Evolutionary conservation across 2,329 filamentous ascomycete species (phyloP), one percentile per base, ranked within the genome.

Genomic region (Pseudogymnoascus sp.): DNA sequence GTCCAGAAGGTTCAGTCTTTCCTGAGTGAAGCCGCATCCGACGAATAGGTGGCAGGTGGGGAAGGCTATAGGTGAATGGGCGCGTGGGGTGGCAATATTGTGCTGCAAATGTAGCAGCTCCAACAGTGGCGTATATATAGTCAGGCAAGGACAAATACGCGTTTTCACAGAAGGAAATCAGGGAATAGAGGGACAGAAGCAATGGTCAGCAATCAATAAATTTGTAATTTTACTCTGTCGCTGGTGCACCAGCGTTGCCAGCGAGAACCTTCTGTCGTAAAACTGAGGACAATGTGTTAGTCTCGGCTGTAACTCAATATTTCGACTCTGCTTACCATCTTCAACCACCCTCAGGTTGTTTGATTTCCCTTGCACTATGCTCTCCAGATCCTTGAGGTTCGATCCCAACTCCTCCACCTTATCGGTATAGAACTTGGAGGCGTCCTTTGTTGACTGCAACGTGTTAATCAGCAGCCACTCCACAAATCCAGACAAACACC

Each of bases 301-400:
- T 30, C 59, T 8, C 36, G 33, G 15, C n/a, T 20, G 15, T 30
- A 18, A 35, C 41, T 53, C 33, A 50, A 36, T 43, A 57, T 58
- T 50, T 43, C 30, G 63, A 43, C 61, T 62, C n/a, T 53, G 63
- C 76, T 74, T 77, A 87, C 90, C 90, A 77, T 97, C 93, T 77
- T 99, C 94, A 20, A 97, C 87, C 37, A 94, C 80, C 62, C 89
- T 84, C 64, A 96, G 76, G 72, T 94, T 97, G 66, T 87, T 85
- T 61, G 89, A 90, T 79, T 99, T 99, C 36, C 79, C 78, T 68
- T 85, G 80, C 57, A 90, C 80, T 62, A 89, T 85, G 66, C 81
- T 82, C 73, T 90, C 87, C 66, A 90, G 70, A 62, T 88, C 85
- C 67, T 81, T 83, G 68, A 90, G 73, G 69, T 87, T 90, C 61